Base-by-base conservation (phyloP, 192 early-diverging fungal species). In the Chytriomyces confervae region DNA sequence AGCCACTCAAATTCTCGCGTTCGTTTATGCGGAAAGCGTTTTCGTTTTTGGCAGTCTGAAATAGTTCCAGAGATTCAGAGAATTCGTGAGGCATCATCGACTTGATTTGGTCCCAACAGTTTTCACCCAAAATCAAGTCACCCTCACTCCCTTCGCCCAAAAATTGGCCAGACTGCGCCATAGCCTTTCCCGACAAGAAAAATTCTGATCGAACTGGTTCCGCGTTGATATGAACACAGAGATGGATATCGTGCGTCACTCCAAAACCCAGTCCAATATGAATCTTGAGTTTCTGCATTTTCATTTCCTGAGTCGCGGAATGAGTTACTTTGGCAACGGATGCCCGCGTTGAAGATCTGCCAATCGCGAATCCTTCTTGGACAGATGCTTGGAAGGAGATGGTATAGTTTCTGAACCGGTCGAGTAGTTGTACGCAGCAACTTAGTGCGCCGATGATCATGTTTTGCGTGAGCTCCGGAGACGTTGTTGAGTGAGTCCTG, bases 131-230 rank as follows among this genome's bases (percentile, higher is more conserved):
- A 16, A 65, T 43, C 50, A 79, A n/a, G 10, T 73, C 61, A 3
- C 78, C 78, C 43, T 23, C 13, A 16, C 53, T 75, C 11, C 72
- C 78, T 1, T 53, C 10, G 8, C 45, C 46, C 50, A 79, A 61
- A 0, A 16, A 45, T 7, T 43, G 43, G 3, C 78, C 78, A 43
- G 71, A 27, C 7, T 68, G 29, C 20, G 8, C 13, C 7, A 79
- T 18, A n/a, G 72, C 72, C n/a, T 50, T 9, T 29, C 78, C 78
- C 5, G 78, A 50, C 9, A 79, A 43, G 24, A 79, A 79, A 49
- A 75, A 79, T 50, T 79, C 64, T 3, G 7, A n/a, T 47, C 77
- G 57, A 7, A 36, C 36, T 36, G 36, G 36, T 4, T 36, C 64
- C 23, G 18, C 18, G 3, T 66, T 66, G 11, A 44, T 66, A 2